Conservation (phyloP, 2,329 filamentous ascomycete genomes). For the Xylariaceae sp. region DNA sequence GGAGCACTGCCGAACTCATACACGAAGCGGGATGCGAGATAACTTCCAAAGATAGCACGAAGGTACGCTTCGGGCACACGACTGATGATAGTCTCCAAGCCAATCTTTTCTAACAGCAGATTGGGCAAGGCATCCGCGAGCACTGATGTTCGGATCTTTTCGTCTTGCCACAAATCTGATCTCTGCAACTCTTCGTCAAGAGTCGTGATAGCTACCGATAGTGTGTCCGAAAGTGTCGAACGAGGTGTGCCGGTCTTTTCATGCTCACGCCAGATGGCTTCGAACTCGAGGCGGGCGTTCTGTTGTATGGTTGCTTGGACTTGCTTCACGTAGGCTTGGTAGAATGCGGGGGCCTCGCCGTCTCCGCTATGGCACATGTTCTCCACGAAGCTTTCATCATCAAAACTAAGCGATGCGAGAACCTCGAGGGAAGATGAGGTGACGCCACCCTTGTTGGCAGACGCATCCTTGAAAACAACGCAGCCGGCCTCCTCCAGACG, state of each 20-base stretch:
- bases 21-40: constrained; percentile 90
- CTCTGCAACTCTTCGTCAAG: constrained; percentile 94
- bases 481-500: constrained; percentile 93
- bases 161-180: constrained; percentile 85
- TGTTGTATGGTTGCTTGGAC: constrained; percentile 88
- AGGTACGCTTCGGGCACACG: constrained; percentile 91
- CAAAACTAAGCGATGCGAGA: constrained; percentile 88
- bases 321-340: constrained; percentile 85
- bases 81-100: constrained; percentile 78
- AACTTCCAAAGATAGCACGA: constrained; percentile 92
- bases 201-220: constrained; percentile 90
- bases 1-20: constrained; percentile 92
- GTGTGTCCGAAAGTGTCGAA: constrained; percentile 84
- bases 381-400: constrained; percentile 80
- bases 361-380: constrained; percentile 77
- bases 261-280: constrained; percentile 96
- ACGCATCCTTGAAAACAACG: constrained; percentile 95
- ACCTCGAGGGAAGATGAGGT: constrained; percentile 97
- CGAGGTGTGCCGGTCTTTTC: constrained; percentile 73
- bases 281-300: constrained; percentile 91
- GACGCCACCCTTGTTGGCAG: constrained; percentile 97
- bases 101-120: constrained; percentile 82
- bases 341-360: constrained; percentile 81
- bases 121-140: constrained; percentile 81
- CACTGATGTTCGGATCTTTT: constrained; percentile 71